Evolutionary conservation across 768 basidiomycete genomes (phyloP), one percentile per base, ranked within the genome.

Genomic region (Thelephora ganbajun): DNA sequence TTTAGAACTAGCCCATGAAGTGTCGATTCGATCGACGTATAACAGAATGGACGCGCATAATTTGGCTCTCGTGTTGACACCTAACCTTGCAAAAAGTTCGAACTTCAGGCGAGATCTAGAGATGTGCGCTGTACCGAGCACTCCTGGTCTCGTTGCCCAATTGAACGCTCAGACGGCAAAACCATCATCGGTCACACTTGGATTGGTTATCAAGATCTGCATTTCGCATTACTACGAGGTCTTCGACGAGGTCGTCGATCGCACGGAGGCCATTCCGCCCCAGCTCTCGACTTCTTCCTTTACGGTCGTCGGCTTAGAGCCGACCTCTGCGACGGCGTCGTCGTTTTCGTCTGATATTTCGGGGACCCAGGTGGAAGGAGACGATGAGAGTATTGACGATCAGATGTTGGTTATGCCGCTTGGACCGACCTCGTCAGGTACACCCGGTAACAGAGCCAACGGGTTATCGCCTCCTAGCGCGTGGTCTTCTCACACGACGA

Each of bases 31-130:
- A 5, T 69, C 83, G 2, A 66, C 70, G 2, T 67, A 65, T 5
- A 91, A 91, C 56, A 69, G 73, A 33, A 92, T 92, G 89, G 80
- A 84, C 54, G 83, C 86, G 11, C 72, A 79, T 52, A 92, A 92
- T 56, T 79, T 91, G 36, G 72, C 87, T 11, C 69, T 91, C 48
- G 85, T 89, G 12, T 65, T 91, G 33, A 74, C 72, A 48, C 89
- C 89, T 6, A 92, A 90, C 55, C 76, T 91, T 43, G 74, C 89
- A 48, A 77, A 77, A 50, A 67, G 85, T 50, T 60, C 76, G 5
- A 87, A 74, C 54, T 79, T 80, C 13, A 63, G 76, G 46, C 73
- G 72, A 23, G 88, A 90, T 56, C 80, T 88, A 44, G 66, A 71
- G 69, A 80, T 90, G 71, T 87, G 83, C 56, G 63, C 68, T 13